A percentile compares a stretch with the other conserved stretches of the same genome.
Evolutionary conservation across 148 eudicot genomes (phyloP).

Genomic region (Spergularia bocconei): DNA sequence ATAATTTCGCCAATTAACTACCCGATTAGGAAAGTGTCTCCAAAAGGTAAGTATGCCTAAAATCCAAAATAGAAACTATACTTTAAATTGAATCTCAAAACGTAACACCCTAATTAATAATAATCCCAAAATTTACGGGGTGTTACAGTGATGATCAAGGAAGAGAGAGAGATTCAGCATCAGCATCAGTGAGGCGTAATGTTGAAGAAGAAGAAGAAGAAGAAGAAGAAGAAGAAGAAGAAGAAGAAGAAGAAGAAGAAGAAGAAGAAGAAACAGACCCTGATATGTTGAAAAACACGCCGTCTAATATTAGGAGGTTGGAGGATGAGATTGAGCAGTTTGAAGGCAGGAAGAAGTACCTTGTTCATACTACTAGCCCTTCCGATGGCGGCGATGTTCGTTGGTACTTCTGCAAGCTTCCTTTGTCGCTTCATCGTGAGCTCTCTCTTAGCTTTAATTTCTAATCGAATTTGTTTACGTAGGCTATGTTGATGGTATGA

Average conservation of each 20-base stretch:
- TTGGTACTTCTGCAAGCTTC: slow-evolving; percentile 95
- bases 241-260: slow-evolving; percentile 13
- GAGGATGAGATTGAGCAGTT: slow-evolving; percentile 82
- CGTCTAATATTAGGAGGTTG: slow-evolving; percentile 72
- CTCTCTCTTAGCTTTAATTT: slow-evolving; percentile 1
- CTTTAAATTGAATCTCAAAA: no score
- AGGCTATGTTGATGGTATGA: no score
- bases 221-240: no score
- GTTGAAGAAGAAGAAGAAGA: no score
- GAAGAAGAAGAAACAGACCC: slow-evolving; percentile 41
- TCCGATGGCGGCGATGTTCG: slow-evolving; percentile 93
- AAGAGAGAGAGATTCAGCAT: no score
- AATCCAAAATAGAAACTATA: no score
- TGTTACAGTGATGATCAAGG: no score
- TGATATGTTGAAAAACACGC: slow-evolving; percentile 83
- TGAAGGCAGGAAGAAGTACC: slow-evolving; percentile 87
- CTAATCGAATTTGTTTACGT: neutral
- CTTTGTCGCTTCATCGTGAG: slow-evolving; percentile 70
- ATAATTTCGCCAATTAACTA: no score
- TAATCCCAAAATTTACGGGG: no score
- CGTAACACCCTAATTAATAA: no score
- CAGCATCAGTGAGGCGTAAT: slow-evolving; percentile 7
- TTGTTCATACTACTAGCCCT: slow-evolving; percentile 79
- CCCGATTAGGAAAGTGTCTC: no score
- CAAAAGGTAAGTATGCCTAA: no score